These are phyloP conservation scores for Ophiostoma sp. DNA, from an alignment of 2,329 filamentous ascomycete species.

Conservation along the genomic window DNA sequence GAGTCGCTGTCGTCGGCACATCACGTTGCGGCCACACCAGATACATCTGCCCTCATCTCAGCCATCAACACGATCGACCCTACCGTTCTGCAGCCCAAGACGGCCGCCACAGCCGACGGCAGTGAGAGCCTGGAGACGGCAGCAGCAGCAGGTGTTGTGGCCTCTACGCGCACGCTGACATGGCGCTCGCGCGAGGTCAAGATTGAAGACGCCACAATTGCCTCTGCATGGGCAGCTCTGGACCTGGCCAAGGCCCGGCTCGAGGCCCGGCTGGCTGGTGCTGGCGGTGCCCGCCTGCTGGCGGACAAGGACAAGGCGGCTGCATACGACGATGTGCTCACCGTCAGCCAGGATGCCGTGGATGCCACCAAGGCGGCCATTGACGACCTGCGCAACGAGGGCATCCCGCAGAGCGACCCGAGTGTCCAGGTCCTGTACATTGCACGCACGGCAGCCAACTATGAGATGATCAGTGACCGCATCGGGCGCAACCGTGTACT, in stretches of 20 bases:
- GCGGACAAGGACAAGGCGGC: conserved; percentile 66
- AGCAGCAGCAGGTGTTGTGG: conserved; percentile 38
- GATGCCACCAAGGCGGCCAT: conserved; percentile 92
- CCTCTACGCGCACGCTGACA: conserved; percentile 66
- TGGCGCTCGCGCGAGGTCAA: conserved; percentile 84
- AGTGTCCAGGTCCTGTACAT: conserved; percentile 91
- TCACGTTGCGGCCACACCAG: conserved; percentile 59
- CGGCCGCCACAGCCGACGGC: conserved; percentile 38
- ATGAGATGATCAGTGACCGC: conserved; percentile 89
- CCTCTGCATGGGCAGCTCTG: conserved; percentile 71
- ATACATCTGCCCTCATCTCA: conserved; percentile 56
- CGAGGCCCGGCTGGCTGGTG: conserved; percentile 42
- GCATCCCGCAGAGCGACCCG: conserved; percentile 73
- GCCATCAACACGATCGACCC: conserved; percentile 68
- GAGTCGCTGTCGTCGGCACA: conserved; percentile 69
- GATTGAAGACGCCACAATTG: conserved; percentile 89
- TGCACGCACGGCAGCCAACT: conserved; percentile 88
- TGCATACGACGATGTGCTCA: conserved; percentile 86
- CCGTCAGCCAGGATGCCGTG: conserved; percentile 85
- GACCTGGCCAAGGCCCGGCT: conserved; percentile 48
- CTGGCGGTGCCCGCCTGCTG: conserved; percentile 40
- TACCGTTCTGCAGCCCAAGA: conserved; percentile 54
- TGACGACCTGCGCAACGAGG: conserved; percentile 80
- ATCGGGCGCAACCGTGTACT: conserved; percentile 88
- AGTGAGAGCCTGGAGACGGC: conserved; percentile 32